Conservation (phyloP, 1,139 yeast species). For the Meyerozyma guilliermondii region DNA sequence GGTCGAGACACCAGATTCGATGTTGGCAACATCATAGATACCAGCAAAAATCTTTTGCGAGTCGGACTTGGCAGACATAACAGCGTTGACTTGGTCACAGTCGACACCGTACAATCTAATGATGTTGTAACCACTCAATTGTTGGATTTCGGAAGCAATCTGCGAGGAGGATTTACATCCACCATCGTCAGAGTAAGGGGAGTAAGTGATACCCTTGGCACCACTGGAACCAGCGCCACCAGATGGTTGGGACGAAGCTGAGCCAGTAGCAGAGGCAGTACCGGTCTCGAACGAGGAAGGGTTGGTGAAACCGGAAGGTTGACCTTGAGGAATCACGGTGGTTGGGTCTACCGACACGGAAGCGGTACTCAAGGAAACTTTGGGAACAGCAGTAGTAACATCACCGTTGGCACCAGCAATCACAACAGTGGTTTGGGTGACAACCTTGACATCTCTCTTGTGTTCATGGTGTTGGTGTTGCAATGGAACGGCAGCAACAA, state of each 20-base stretch:
- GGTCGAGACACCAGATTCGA: slow-evolving; percentile 36
- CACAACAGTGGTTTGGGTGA: slow-evolving; percentile 25
- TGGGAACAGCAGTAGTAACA: slow-evolving; percentile 21
- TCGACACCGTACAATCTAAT: slow-evolving; percentile 71
- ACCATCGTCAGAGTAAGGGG: slow-evolving; percentile 72
- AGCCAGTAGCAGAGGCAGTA: slow-evolving; percentile 15
- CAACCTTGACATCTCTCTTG: slow-evolving; percentile 42
- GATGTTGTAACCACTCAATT: slow-evolving; percentile 48
- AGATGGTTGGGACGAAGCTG: slow-evolving; percentile 14
- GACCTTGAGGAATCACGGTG: slow-evolving; percentile 17
- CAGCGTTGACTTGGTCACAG: slow-evolving; percentile 70
- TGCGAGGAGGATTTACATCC: slow-evolving; percentile 61
- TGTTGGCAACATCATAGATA: slow-evolving; percentile 11
- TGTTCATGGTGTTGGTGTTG: slow-evolving; percentile 41
- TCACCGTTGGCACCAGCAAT: slow-evolving; percentile 24
- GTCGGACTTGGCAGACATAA: slow-evolving; percentile 51
- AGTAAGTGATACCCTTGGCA: slow-evolving; percentile 69
- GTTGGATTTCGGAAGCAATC: slow-evolving; percentile 56
- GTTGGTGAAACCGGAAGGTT: slow-evolving; percentile 24
- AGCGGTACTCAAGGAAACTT: slow-evolving; percentile 16
- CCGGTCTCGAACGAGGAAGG: slow-evolving; percentile 18
- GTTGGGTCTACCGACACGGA: slow-evolving; percentile 19
- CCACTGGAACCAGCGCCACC: slow-evolving; percentile 14
- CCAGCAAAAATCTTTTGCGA: slow-evolving; percentile 76
- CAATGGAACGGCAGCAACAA: slow-evolving; percentile 10